Conservation (phyloP, 78 protist genomes). For the Dictyostelium brefeldianum region DNA sequence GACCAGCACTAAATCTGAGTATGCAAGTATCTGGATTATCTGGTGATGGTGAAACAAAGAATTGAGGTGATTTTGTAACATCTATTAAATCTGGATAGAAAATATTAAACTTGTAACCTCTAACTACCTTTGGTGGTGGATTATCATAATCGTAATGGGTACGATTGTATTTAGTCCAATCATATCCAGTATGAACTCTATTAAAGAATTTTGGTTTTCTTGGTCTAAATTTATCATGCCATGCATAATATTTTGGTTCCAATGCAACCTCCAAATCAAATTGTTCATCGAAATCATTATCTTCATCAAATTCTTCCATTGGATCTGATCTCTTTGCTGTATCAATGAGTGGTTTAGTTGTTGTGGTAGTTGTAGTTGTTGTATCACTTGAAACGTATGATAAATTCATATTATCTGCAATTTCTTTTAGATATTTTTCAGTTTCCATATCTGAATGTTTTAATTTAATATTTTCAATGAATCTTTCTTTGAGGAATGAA, state of each 20-base stretch:
- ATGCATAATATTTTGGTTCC: constrained; percentile 82
- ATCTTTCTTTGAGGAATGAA: constrained; percentile 28
- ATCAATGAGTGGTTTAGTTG: neutral
- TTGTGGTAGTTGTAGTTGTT: constrained; percentile 22
- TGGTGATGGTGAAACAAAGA: constrained; percentile 49
- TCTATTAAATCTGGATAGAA: constrained; percentile 98
- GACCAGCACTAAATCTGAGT: constrained; percentile 95
- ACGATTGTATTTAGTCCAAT: constrained; percentile 97
- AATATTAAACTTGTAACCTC: constrained; percentile 99
- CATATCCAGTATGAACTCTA: constrained; percentile 97
- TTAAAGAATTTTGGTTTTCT: constrained; percentile 97
- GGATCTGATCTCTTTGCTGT: neutral
- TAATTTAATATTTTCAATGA: neutral
- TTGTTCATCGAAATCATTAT: constrained; percentile 54
- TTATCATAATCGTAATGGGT: constrained; percentile 98
- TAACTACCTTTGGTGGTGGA: constrained; percentile 99
- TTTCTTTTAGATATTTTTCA: constrained; percentile 12
- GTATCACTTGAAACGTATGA: neutral
- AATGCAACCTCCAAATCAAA: constrained; percentile 33
- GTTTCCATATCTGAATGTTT: constrained; percentile 1
- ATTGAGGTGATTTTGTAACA: constrained; percentile 87
- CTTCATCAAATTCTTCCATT: constrained; percentile 1
- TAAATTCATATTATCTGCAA: neutral
- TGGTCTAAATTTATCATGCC: constrained; percentile 96
- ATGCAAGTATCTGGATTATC: constrained; percentile 80